Conservation (phyloP, 306 rosid species). For the Quercus cerris region DNA sequence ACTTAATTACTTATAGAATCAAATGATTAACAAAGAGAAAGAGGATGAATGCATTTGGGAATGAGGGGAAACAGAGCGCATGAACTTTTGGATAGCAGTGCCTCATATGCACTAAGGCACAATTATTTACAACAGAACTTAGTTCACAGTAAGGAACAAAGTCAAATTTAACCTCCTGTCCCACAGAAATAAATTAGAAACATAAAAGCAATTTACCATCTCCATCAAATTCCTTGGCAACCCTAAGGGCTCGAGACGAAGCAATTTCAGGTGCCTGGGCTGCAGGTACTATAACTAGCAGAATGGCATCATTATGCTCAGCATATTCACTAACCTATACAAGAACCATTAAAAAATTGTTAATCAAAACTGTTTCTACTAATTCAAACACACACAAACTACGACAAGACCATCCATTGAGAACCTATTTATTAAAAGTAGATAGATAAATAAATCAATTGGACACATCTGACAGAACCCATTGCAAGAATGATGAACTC, state of each 20-base stretch:
- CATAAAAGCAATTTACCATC: conserved; percentile 56
- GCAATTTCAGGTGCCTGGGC: conserved; percentile 89
- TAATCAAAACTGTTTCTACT: not conserved
- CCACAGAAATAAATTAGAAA: not conserved
- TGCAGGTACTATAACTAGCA: conserved; percentile 83
- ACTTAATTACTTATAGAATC: conserved; percentile 20
- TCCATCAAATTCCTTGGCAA: conserved; percentile 79
- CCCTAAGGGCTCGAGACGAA: conserved; percentile 81
- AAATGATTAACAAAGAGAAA: not conserved
- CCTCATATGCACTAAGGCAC: not conserved
- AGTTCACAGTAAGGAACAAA: not conserved
- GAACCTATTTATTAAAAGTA: not conserved
- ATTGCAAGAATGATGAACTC: not conserved
- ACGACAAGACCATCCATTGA: not conserved
- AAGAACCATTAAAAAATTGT: conserved; percentile 29
- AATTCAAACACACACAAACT: not conserved
- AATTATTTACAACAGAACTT: not conserved
- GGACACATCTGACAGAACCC: not conserved
- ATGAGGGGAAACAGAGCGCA: not conserved
- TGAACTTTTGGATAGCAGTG: not conserved
- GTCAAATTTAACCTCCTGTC: not conserved
- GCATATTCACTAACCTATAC: conserved; percentile 84
- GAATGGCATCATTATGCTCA: conserved; percentile 90
- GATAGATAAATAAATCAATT: not conserved
- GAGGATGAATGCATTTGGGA: not conserved